These are phyloP conservation scores for Pythium monospermum DNA, from an alignment of 352 stramenopile genomes.

Conservation along the genomic window DNA sequence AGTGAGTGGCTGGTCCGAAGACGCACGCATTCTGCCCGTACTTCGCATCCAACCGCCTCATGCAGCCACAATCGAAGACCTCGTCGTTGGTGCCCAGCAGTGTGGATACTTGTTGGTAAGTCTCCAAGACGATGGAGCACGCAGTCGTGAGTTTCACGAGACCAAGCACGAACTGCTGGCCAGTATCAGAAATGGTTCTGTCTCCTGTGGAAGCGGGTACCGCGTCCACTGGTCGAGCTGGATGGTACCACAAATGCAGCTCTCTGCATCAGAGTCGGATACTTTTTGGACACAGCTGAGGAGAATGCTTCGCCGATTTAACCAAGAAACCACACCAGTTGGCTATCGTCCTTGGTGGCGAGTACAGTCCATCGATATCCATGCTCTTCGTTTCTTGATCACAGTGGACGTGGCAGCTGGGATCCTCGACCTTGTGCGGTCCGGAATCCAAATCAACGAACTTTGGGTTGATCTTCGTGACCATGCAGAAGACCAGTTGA, in stretches of 20 bases:
- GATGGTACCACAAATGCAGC: conserved; percentile 2
- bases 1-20: conserved; percentile 25
- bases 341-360: neutral
- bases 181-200: too few relatives aligned
- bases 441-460: neutral
- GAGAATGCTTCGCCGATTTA: neutral
- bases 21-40: conserved; percentile 15
- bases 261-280: conserved; percentile 3
- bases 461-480: conserved; percentile 13
- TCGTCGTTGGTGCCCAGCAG: conserved; percentile 2
- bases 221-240: neutral
- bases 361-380: conserved; percentile 4
- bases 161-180: neutral
- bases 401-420: conserved; percentile 2
- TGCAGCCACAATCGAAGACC: neutral
- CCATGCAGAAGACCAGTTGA: conserved; percentile 6
- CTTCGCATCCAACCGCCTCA: conserved; percentile 23
- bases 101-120: conserved; percentile 4
- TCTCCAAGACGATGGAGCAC: neutral
- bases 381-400: conserved; percentile 3
- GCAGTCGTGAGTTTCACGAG: neutral
- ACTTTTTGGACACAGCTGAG: conserved; percentile 1
- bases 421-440: conserved; percentile 1
- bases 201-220: neutral
- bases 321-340: neutral